phyloP scores from a whole-genome alignment of 192 early-diverging fungal species.

The Backusella liffmaniae region DNA sequence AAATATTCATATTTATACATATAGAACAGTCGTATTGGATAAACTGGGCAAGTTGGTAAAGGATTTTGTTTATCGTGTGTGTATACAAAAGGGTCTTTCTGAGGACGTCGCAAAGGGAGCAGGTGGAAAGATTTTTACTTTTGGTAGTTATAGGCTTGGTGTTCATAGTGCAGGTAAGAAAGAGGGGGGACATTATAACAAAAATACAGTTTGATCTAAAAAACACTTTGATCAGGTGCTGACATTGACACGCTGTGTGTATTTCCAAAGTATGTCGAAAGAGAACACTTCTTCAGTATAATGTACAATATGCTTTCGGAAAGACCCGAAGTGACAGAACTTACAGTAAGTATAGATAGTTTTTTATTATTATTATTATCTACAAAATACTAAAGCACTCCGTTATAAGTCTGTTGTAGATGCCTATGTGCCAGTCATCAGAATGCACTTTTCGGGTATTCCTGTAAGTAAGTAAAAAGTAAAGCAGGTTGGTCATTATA shows the following conservation, averaged over 20 bases:
- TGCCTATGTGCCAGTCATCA: slow-evolving; percentile 96
- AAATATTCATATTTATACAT: background rate
- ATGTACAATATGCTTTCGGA: slow-evolving; percentile 84
- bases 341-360: slow-evolving; percentile 53
- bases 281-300: slow-evolving; percentile 90
- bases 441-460: slow-evolving; percentile 88
- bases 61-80: slow-evolving; percentile 83
- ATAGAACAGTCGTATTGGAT: slow-evolving; percentile 79
- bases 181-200: background rate
- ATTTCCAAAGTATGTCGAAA: slow-evolving; percentile 80
- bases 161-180: slow-evolving; percentile 85
- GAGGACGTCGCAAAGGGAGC: slow-evolving; percentile 79
- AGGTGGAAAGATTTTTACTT: slow-evolving; percentile 98
- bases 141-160: slow-evolving; percentile 94
- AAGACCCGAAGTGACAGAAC: slow-evolving; percentile 78
- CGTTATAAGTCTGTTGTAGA: slow-evolving; percentile 67
- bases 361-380: background rate
- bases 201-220: background rate
- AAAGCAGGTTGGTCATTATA: background rate
- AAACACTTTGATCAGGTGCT: slow-evolving; percentile 51
- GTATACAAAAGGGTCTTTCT: slow-evolving; percentile 63
- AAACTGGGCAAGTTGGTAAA: slow-evolving; percentile 86
- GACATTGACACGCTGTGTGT: slow-evolving; percentile 99
- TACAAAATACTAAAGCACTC: background rate
- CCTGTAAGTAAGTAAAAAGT: slow-evolving; percentile 50